Evolutionary conservation across 768 basidiomycete species (phyloP), one percentile per base, ranked within the genome.

Genomic region (Xerocomellus intermedius): DNA sequence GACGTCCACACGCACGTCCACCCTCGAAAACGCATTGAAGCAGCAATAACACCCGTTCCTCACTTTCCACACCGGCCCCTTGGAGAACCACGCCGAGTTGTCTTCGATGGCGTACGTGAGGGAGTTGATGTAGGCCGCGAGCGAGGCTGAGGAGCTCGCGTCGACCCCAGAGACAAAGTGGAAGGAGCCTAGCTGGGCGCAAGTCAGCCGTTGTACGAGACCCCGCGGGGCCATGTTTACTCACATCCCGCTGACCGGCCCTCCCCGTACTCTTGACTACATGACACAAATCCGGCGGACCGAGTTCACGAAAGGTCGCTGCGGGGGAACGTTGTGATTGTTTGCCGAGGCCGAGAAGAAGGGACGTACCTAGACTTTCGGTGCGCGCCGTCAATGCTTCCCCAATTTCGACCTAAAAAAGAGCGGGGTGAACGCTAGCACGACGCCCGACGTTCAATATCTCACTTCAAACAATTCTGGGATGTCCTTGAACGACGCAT

Each of bases 111-210:
- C 83, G 67, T 98, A 98, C 7, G 93, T 96, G n/a, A 98, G 79
- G 22, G 94, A 97, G 75, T 99, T 98, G 73, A 98, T 90, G 73
- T 99, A 99, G 12, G 97, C 96, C 5, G 97, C 97, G 28, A 99
- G 81, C 0, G 94, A 96, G 4, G 97, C 97, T 19, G 95, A 98
- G 7, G 96, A 97, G 17, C 94, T 98, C 2, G 96, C 94, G 71
- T 99, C 97, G 49, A 99, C 92, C n/a, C 97, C 96, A 0, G 97
- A 99, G 54, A 97, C 83, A 64, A 92, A 98, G 74, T 99, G 97
- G 70, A 98, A 98, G 35, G 96, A 98, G 37, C 94, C 93, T 55
- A 93, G 78, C 94, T 97, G 64, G 56, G 30, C n/a, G n/a, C 17
- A 8, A 2, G 37, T 38, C 8, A n/a, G 37, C 33, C 33, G 14